Evolutionary conservation across 139 green algal species (phyloP).

Genomic region (Chlorella vulgaris): DNA sequence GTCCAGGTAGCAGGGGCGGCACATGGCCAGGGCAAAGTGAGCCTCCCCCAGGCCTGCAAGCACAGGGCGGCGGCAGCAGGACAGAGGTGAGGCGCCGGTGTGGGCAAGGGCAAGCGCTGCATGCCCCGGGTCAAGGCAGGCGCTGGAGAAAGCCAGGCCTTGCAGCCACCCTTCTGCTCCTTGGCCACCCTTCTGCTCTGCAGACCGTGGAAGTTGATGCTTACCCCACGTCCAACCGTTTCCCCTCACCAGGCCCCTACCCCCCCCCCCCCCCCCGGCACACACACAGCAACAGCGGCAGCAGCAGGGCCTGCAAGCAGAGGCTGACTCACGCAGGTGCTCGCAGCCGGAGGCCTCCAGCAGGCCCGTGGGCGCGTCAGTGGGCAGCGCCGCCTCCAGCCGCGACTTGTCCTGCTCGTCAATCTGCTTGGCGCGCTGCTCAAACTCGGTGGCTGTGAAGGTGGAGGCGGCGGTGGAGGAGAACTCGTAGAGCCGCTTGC

Average conservation of each 20-base stretch:
- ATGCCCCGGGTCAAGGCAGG: no score
- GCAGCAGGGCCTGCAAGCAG: no score
- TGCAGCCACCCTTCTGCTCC: no score
- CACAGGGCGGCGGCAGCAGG: not conserved
- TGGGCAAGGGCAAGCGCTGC: not conserved
- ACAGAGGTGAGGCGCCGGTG: no score
- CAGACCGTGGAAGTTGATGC: no score
- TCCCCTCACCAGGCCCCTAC: not conserved
- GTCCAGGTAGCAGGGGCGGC: constrained; percentile 60
- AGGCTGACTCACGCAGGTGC: constrained; percentile 42
- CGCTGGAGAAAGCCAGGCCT: no score
- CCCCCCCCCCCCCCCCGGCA: not conserved
- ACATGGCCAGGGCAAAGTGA: constrained; percentile 72
- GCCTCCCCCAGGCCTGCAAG: constrained; percentile 22
- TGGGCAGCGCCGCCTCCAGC: not conserved
- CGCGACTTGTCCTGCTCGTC: not conserved
- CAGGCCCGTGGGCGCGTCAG: not conserved
- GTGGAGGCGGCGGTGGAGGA: constrained; percentile 50
- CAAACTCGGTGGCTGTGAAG: constrained; percentile 60
- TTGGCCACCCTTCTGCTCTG: not conserved
- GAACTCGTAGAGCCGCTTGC: constrained; percentile 89
- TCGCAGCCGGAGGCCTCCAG: constrained; percentile 27
- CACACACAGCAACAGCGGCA: not conserved
- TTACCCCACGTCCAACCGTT: no score
- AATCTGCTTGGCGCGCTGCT: constrained; percentile 16